Conservation (phyloP, 371 early-diverging fungal species). For the Mortierella sp. region DNA sequence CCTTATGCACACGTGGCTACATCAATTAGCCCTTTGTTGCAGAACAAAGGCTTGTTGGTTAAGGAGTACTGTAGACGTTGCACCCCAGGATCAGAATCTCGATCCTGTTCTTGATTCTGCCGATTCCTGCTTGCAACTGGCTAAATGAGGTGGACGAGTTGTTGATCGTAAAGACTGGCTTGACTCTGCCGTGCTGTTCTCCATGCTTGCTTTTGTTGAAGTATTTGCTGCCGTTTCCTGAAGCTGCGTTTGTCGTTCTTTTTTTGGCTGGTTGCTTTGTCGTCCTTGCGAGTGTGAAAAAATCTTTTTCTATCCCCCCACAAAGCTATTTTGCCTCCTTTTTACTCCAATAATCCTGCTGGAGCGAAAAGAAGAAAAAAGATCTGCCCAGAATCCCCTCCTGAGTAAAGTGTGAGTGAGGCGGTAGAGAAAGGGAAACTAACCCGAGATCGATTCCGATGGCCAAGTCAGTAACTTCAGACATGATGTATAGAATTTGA, state of each 20-base stretch:
- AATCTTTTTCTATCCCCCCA: not conserved
- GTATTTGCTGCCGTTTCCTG: not conserved
- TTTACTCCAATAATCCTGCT: not conserved
- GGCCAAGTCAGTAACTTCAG: conserved; percentile 80
- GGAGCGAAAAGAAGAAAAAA: not conserved
- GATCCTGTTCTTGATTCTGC: conserved; percentile 8
- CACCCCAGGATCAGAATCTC: not conserved
- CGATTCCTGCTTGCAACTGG: not conserved
- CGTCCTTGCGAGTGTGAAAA: not conserved
- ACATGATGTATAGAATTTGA: conserved; percentile 61
- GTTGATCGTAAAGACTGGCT: not conserved
- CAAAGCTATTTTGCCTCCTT: not conserved
- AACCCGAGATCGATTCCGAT: conserved; percentile 74
- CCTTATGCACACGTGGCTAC: not conserved
- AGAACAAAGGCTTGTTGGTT: not conserved
- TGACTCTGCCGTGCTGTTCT: not conserved
- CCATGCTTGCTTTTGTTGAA: not conserved
- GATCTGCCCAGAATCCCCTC: not conserved
- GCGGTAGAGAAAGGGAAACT: conserved; percentile 14
- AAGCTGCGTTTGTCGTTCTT: not conserved
- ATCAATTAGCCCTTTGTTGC: not conserved
- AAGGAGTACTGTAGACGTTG: not conserved
- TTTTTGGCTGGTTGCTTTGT: not conserved
- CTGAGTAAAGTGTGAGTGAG: not conserved
- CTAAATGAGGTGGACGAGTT: not conserved